Evolutionary conservation across 371 early-diverging fungal genomes (phyloP).

Genomic region (Mucor velutinosus): DNA sequence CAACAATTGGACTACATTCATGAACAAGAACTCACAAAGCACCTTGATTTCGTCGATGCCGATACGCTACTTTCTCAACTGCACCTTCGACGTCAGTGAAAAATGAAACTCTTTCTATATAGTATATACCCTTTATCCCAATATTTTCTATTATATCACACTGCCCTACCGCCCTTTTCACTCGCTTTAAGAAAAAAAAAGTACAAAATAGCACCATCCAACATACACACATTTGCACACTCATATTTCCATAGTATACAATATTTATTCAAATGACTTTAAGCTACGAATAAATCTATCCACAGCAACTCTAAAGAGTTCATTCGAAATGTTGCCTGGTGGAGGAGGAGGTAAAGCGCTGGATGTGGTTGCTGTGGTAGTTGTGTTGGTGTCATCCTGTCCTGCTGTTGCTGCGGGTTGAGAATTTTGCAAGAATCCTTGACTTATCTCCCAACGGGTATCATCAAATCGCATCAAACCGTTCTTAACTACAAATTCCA

Average conservation of each 20-base stretch:
- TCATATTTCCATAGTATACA: not conserved
- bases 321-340: constrained; percentile 68
- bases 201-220: not conserved
- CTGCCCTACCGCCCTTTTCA: not conserved
- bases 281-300: constrained; percentile 69
- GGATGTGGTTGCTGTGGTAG: constrained; percentile 2
- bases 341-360: constrained; percentile 21
- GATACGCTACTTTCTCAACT: not conserved
- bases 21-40: not conserved
- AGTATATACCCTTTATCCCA: not conserved
- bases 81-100: not conserved
- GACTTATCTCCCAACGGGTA: constrained; percentile 56
- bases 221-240: not conserved
- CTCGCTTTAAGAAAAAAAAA: not conserved
- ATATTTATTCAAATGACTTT: constrained; percentile 59
- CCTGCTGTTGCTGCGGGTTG: constrained; percentile 12
- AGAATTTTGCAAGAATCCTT: constrained; percentile 31
- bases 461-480: constrained; percentile 65
- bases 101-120: not conserved
- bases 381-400: constrained; percentile 6
- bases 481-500: constrained; percentile 89
- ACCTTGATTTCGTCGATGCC: not conserved
- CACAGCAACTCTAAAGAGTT: constrained; percentile 70
- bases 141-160: not conserved
- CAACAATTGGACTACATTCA: not conserved